These are phyloP conservation scores for Fusarium sp. DNA, from an alignment of 2,329 filamentous ascomycete species.

Conservation along the genomic window DNA sequence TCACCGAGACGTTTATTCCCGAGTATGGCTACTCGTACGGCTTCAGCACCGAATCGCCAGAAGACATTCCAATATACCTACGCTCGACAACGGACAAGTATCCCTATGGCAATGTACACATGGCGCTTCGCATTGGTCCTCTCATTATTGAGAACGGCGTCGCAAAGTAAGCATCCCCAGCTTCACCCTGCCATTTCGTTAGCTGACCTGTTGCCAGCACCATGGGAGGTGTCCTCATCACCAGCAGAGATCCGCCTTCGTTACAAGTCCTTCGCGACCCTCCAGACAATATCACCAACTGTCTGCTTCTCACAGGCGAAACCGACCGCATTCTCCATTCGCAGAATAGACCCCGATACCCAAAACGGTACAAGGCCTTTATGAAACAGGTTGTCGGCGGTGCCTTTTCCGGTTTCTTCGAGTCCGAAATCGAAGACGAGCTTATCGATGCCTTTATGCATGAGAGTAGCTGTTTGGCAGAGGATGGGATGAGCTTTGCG, in stretches of 20 bases:
- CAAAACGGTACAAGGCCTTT: constrained; percentile 49
- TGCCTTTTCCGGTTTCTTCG: constrained; percentile 46
- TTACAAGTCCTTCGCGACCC: constrained; percentile 33
- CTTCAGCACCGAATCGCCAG: constrained; percentile 15
- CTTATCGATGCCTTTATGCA: constrained; percentile 44
- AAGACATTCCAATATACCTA: constrained; percentile 45
- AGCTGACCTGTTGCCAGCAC: constrained; percentile 23
- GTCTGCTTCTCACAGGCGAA: constrained; percentile 36
- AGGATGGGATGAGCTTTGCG: constrained; percentile 12
- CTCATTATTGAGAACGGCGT: constrained; percentile 52
- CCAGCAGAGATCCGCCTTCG: constrained; percentile 38
- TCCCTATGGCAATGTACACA: constrained; percentile 49
- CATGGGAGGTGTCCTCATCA: constrained; percentile 40
- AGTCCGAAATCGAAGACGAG: constrained; percentile 35
- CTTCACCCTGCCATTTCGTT: accelerated
- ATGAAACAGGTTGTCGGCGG: constrained; percentile 53
- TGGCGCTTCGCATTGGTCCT: constrained; percentile 50
- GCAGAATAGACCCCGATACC: constrained; percentile 30
- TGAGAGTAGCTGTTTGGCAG: constrained; percentile 28
- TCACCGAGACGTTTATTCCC: constrained; percentile 8
- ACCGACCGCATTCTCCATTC: constrained; percentile 27
- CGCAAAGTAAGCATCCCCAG: constrained; percentile 42
- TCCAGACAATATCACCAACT: constrained; percentile 17
- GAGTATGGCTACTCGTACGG: constrained; percentile 38
- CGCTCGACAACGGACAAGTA: constrained; percentile 42